These are phyloP conservation scores for Magnusiomyces ingens DNA, from an alignment of 1,139 yeast genomes.

Conservation along the genomic window DNA sequence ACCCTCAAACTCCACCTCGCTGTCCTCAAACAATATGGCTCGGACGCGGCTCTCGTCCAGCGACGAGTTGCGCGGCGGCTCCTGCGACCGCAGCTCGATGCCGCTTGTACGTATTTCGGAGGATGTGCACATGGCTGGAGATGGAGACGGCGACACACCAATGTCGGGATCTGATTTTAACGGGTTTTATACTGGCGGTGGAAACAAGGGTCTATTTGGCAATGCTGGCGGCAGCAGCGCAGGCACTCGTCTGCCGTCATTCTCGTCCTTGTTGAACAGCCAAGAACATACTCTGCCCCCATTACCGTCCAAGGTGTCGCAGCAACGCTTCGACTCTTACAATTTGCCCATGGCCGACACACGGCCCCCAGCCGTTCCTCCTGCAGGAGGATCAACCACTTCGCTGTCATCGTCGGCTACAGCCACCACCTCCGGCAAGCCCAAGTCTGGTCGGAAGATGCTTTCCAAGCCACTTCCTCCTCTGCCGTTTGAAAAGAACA, in stretches of 20 bases:
- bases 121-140: conserved; percentile 24
- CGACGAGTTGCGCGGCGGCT: conserved; percentile 20
- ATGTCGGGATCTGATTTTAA: conserved; percentile 5
- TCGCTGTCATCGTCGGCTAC: not conserved
- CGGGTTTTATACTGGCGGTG: not conserved
- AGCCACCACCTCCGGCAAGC: not conserved
- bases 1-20: conserved; percentile 15
- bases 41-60: conserved; percentile 22
- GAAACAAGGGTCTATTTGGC: not conserved
- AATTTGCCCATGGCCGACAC: conserved; percentile 25
- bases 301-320: conserved; percentile 15
- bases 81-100: conserved; percentile 21
- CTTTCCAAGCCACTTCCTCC: conserved; percentile 32
- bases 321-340: conserved; percentile 26
- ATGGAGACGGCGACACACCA: conserved; percentile 2
- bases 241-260: conserved; percentile 5
- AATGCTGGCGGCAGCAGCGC: not conserved
- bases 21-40: not conserved
- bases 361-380: conserved; percentile 26
- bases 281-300: not conserved
- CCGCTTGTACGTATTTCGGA: conserved; percentile 28
- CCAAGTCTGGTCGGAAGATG: not conserved
- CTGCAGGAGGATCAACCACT: conserved; percentile 20
- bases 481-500: conserved; percentile 24
- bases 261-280: conserved; percentile 7